Percentiles rank a stretch among this genome's conserved stretches.
Conservation (phyloP, 495 filamentous ascomycete species). For the Aspergillus affinis region DNA sequence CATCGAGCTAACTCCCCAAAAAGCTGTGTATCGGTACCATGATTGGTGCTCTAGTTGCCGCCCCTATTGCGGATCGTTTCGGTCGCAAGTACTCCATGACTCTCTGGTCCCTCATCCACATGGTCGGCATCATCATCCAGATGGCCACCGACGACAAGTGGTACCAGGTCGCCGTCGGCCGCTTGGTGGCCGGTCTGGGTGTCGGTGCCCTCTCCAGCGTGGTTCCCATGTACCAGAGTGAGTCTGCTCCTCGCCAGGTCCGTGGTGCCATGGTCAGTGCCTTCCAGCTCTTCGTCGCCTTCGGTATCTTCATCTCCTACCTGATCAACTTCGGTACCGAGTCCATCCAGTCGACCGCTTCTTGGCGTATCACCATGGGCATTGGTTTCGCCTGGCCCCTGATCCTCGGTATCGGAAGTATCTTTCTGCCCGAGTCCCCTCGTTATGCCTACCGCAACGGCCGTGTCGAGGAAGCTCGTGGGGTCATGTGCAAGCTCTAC, state of each 20-base stretch:
- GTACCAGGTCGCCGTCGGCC: conserved; percentile 54
- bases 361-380: conserved; percentile 81
- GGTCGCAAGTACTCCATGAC: conserved; percentile 54
- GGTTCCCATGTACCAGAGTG: conserved; percentile 73
- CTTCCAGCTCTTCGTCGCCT: conserved; percentile 86
- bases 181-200: conserved; percentile 64
- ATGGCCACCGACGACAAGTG: conserved; percentile 56
- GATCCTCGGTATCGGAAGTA: conserved; percentile 67
- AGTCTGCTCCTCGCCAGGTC: conserved; percentile 64
- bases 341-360: conserved; percentile 49
- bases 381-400: conserved; percentile 75
- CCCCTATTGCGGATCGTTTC: conserved; percentile 52
- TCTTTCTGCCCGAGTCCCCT: conserved; percentile 72
- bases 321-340: conserved; percentile 80
- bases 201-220: conserved; percentile 70
- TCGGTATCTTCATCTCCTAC: conserved; percentile 81
- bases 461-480: conserved; percentile 62
- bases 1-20: conserved; percentile 10
- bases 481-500: conserved; percentile 68
- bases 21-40: conserved; percentile 66
- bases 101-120: conserved; percentile 61
- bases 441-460: conserved; percentile 67
- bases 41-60: conserved; percentile 64
- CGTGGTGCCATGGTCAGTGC: conserved; percentile 67
- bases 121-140: conserved; percentile 69